phyloP scores from a whole-genome alignment of 1,284 basidiomycete genomes.

The Trametes polyzona region DNA sequence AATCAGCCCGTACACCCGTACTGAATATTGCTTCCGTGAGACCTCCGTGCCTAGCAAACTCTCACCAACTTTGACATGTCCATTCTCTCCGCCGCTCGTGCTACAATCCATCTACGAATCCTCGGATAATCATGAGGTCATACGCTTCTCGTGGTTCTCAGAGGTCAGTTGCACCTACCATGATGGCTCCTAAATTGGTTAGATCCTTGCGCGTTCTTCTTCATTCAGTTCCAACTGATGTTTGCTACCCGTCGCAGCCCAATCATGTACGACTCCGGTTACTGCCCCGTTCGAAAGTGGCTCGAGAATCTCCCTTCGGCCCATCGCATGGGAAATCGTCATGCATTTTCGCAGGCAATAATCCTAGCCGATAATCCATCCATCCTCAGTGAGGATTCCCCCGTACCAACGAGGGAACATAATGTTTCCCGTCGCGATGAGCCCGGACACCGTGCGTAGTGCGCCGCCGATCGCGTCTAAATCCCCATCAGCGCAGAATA shows the following conservation, averaged over 20 bases:
- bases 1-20: not conserved
- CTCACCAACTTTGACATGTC: not conserved
- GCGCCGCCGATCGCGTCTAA: no score
- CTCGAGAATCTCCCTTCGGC: not conserved
- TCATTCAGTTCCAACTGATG: slow-evolving; percentile 9
- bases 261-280: not conserved
- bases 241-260: not conserved
- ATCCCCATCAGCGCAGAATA: no score
- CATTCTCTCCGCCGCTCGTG: slow-evolving; percentile 5
- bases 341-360: not conserved
- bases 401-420: no score
- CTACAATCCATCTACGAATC: slow-evolving; percentile 7
- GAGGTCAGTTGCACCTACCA: not conserved
- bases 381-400: no score
- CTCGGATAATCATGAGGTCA: slow-evolving; percentile 28
- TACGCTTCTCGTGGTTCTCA: slow-evolving; percentile 6
- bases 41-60: not conserved
- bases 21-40: not conserved
- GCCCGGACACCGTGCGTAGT: not conserved
- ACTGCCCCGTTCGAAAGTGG: not conserved
- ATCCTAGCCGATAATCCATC: no score
- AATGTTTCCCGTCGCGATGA: no score
- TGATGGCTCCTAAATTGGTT: slow-evolving; percentile 11
- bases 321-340: not conserved
- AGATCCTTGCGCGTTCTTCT: slow-evolving; percentile 13